Evolutionary conservation across 352 stramenopile genomes (phyloP).

Genomic region (Phytophthora hybrid): DNA sequence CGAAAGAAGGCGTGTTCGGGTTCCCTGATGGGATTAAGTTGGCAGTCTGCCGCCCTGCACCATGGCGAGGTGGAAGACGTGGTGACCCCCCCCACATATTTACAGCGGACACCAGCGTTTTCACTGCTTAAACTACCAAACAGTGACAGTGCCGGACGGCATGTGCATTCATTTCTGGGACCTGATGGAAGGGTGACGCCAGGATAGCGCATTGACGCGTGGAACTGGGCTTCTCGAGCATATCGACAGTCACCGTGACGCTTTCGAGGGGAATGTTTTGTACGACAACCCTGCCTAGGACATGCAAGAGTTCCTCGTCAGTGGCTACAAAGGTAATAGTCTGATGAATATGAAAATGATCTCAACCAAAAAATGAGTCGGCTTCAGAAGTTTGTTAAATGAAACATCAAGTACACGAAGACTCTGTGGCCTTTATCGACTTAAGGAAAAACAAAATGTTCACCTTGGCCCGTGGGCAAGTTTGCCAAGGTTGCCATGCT

Average conservation of each 20-base stretch:
- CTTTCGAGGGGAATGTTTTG: neutral
- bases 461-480: neutral
- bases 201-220: conserved; percentile 3
- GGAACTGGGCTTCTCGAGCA: conserved; percentile 11
- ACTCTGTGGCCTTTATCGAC: conserved; percentile 10
- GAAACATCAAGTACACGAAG: conserved; percentile 16
- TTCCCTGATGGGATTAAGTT: conserved; percentile 15
- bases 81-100: neutral
- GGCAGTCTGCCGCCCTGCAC: neutral
- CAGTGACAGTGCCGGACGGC: conserved; percentile 6
- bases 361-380: conserved; percentile 13
- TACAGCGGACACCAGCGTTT: conserved; percentile 7
- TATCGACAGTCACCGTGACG: neutral
- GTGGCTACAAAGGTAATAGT: conserved; percentile 12
- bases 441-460: conserved; percentile 10
- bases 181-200: conserved; percentile 2
- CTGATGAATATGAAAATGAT: neutral
- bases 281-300: conserved; percentile 11
- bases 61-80: neutral
- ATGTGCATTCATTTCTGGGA: conserved; percentile 19
- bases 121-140: conserved; percentile 11
- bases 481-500: neutral
- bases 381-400: conserved; percentile 6
- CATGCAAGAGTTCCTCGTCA: conserved; percentile 1
- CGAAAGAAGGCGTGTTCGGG: neutral